These are phyloP conservation scores for Candida endomychidarum DNA, from an alignment of 805 yeast genomes.

Conservation along the genomic window DNA sequence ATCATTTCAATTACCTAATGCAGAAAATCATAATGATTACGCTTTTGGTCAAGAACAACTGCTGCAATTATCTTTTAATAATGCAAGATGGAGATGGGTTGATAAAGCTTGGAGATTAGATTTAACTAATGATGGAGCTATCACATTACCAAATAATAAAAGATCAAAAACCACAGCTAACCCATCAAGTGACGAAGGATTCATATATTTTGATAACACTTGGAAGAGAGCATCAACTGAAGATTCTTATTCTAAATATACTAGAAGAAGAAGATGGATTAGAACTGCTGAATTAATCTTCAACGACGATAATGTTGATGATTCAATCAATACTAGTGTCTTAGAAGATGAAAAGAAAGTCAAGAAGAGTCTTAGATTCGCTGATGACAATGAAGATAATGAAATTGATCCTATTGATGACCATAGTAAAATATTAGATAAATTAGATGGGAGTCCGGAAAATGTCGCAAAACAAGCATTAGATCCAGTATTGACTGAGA, in stretches of 20 bases:
- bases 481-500: conserved; percentile 11
- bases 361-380: conserved; percentile 40
- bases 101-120: conserved; percentile 92
- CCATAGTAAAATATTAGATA: conserved; percentile 12
- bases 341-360: conserved; percentile 12
- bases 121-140: conserved; percentile 82
- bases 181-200: conserved; percentile 82
- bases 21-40: conserved; percentile 38
- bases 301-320: conserved; percentile 11
- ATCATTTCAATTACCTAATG: conserved; percentile 75
- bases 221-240: conserved; percentile 92
- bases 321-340: conserved; percentile 4
- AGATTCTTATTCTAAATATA: conserved; percentile 84
- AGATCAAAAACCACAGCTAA: conserved; percentile 57
- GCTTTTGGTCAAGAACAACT: conserved; percentile 24
- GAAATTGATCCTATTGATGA: conserved; percentile 7
- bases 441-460: conserved; percentile 14
- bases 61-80: conserved; percentile 25
- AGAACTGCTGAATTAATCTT: conserved; percentile 84
- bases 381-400: conserved; percentile 23
- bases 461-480: conserved; percentile 12
- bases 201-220: conserved; percentile 83
- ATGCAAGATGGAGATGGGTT: conserved; percentile 89
- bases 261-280: conserved; percentile 94
- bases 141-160: conserved; percentile 65